A percentile compares a stretch with the other conserved stretches of the same genome.
These are phyloP conservation scores for Corylus americana DNA, from an alignment of 306 rosid species.

Conservation along the genomic window DNA sequence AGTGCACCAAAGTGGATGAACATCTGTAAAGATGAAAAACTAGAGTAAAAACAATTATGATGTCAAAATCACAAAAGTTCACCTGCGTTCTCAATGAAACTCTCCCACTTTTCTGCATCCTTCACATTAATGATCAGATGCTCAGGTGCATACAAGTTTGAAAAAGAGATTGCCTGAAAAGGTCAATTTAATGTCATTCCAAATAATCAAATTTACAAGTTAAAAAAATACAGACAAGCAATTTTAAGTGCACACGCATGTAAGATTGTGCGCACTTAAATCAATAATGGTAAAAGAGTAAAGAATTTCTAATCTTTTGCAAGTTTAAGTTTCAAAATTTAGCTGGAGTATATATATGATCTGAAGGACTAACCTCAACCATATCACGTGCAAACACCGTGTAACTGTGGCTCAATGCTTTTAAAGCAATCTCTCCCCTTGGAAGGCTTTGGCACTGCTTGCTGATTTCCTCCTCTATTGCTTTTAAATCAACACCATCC, in stretches of 20 bases:
- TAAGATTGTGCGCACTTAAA: not conserved
- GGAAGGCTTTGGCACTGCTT: conserved; percentile 92
- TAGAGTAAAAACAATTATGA: not conserved
- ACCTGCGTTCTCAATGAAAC: conserved; percentile 96
- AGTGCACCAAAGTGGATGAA: not conserved
- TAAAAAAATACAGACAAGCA: not conserved
- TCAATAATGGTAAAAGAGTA: not conserved
- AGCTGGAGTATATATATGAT: too few relatives aligned
- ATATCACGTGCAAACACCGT: conserved; percentile 81
- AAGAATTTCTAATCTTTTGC: not conserved
- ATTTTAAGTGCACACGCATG: not conserved
- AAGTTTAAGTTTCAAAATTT: not conserved
- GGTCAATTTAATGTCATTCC: conserved; percentile 14
- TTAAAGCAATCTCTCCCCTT: conserved; percentile 84
- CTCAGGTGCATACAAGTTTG: conserved; percentile 95
- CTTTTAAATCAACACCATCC: conserved; percentile 74
- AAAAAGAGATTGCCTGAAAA: conserved; percentile 86
- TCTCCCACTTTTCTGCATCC: conserved; percentile 98
- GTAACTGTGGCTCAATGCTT: conserved; percentile 91
- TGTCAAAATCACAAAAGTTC: not conserved
- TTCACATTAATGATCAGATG: conserved; percentile 85
- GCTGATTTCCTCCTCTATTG: conserved; percentile 77
- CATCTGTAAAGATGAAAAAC: not conserved
- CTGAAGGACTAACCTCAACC: conserved; percentile 70
- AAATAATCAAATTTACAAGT: not conserved